Evolutionary conservation across 225 moss, liverwort and hornwort species (phyloP).

Genomic region (Sphagnum tenellum): DNA sequence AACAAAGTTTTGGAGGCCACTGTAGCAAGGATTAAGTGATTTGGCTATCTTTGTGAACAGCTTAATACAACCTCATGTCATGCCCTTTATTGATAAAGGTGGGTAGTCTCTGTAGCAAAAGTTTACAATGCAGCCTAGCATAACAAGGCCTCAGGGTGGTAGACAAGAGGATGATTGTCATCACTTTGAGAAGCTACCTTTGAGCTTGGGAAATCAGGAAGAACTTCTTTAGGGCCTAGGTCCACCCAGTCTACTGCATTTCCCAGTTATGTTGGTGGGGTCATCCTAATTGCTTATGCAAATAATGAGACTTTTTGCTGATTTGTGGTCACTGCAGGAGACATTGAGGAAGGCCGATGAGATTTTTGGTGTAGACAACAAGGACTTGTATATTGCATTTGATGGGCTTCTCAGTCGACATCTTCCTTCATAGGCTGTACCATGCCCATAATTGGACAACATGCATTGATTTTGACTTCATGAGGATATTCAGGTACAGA

Average conservation of each 20-base stretch:
- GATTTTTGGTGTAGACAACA: slow-evolving; percentile 74
- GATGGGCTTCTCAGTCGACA: slow-evolving; percentile 81
- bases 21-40: not conserved
- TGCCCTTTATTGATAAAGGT: not conserved
- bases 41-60: not conserved
- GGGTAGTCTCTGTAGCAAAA: not conserved
- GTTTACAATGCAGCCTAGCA: not conserved
- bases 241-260: too few relatives aligned
- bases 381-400: slow-evolving; percentile 60
- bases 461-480: too few relatives aligned
- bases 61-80: too few relatives aligned
- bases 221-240: not conserved
- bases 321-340: slow-evolving; percentile 30
- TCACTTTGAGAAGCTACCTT: not conserved
- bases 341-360: slow-evolving; percentile 62
- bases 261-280: not conserved
- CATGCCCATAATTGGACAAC: too few relatives aligned
- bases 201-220: not conserved
- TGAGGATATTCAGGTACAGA: too few relatives aligned
- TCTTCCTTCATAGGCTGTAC: slow-evolving; percentile 30
- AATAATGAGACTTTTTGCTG: too few relatives aligned
- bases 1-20: not conserved
- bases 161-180: too few relatives aligned
- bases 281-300: too few relatives aligned
- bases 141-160: too few relatives aligned